phyloP scores from a whole-genome alignment of 768 basidiomycete species.

The Podaxis sp. region DNA sequence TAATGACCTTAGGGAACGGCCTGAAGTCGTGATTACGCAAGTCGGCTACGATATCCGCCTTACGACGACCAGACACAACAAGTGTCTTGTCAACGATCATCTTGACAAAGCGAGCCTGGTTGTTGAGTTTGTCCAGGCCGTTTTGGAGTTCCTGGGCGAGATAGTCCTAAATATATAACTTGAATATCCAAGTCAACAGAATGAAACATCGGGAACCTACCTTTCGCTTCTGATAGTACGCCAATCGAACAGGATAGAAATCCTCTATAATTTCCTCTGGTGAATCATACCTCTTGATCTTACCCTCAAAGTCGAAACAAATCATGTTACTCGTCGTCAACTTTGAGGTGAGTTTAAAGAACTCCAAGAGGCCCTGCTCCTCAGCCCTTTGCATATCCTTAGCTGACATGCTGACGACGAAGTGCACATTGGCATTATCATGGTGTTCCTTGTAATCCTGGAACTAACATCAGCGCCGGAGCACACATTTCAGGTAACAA shows the following conservation, averaged over 20 bases:
- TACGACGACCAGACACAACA: conserved; percentile 82
- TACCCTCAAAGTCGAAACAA: conserved; percentile 93
- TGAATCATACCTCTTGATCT: conserved; percentile 88
- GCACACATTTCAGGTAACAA: neutral
- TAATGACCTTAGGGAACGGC: conserved; percentile 81
- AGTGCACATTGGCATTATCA: conserved; percentile 88
- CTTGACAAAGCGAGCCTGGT: conserved; percentile 94
- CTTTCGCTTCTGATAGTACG: conserved; percentile 96
- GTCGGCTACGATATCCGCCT: conserved; percentile 79
- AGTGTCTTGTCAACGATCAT: conserved; percentile 91
- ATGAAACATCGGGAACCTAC: conserved; percentile 29
- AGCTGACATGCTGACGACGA: conserved; percentile 74
- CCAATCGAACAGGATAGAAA: conserved; percentile 84
- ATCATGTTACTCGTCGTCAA: conserved; percentile 97
- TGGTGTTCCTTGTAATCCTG: conserved; percentile 98
- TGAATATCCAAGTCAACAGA: conserved; percentile 10
- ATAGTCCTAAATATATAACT: conserved; percentile 53
- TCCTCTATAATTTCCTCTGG: conserved; percentile 92
- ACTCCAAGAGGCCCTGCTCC: conserved; percentile 82
- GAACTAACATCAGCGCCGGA: neutral
- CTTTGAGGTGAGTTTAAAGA: conserved; percentile 84
- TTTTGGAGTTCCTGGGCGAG: conserved; percentile 78
- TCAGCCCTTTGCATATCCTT: conserved; percentile 86
- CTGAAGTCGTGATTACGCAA: conserved; percentile 80
- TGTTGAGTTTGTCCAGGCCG: conserved; percentile 79